Evolutionary conservation across 805 yeast genomes (phyloP), one percentile per base, ranked within the genome.

Genomic region (Kluyveromyces aestuarii): DNA sequence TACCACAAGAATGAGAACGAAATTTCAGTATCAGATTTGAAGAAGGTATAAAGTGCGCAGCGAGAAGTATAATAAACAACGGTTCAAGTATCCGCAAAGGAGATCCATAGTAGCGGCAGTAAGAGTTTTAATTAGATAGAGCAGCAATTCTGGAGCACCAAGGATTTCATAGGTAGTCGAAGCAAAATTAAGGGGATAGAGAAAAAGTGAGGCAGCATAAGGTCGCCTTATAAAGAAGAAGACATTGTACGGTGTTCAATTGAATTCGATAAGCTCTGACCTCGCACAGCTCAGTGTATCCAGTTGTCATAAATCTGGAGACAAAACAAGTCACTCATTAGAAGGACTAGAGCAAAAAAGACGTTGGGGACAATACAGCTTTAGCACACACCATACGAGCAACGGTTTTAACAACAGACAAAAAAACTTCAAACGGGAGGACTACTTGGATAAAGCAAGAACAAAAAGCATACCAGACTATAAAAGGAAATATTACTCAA

Each of bases 281-380:
- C 39, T 43, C 19, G 45, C 45, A 35, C 33, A 33, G 27, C 45
- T 43, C 17, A 43, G 19, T 21, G 45, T 43, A n/a, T 33, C 45
- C 19, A 21, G 27, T 16, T 41, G 37, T 41, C 27, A 27, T 19
- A 41, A 2, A 30, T 7, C 35, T 30, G 35, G 35, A 11, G 11
- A 30, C 35, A 30, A 7, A 13, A 8, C 35, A 30, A 13, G 35
- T 5, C 35, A 8, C 8, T 11, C 35, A 3, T 5, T 13, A 30
- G 8, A 30, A 30, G 35, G 8, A 30, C 35, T 8, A 30, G 35
- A 30, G 35, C 35, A 30, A 10, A 30, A 30, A 30, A 10, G 35
- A 30, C 35, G 35, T 13, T 30, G 35, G 35, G 7, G 35, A 13
- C 35, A 30, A 13, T 30, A 11, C 8, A 30, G 14, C 14, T 2